Base-by-base conservation (phyloP, 1,139 yeast genomes). In the Groenewaldozyma auringiensis region DNA sequence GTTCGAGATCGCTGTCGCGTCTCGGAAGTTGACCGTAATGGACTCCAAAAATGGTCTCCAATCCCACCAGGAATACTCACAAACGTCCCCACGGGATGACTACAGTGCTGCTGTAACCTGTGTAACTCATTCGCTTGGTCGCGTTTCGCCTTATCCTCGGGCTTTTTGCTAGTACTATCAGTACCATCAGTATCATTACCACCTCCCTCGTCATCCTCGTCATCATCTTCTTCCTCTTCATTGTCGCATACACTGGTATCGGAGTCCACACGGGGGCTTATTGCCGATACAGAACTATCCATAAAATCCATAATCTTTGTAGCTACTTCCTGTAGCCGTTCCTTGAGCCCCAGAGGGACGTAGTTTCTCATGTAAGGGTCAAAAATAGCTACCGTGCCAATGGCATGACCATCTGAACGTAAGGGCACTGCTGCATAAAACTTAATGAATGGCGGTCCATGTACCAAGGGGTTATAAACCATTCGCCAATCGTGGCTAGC, bases 401-500 rank as follows among this genome's bases (percentile, higher is more conserved):
- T 70, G 0, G 68, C 66, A 17, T 69, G 66, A 2, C 70, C 69
- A 16, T 66, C 60, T 1, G 65, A 58, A 2, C 68, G 47, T 37
- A 81, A 57, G 0, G 84, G 85, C 3, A 79, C 83, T 0, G 83
- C 86, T 41, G 79, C 73, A 57, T 81, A 83, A 54, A 80, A 80
- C 47, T 65, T 68, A 42, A 81, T 74, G 50, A 67, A 66, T 0
- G 89, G 87, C 1, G 72, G 67, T 0, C 83, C 81, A 34, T 70
- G 74, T 1, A 82, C 83, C 45, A 81, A 67, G 0, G 88, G 88
- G 53, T 78, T 81, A 40, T 67, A 65, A 6, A 63, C 55, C 3
- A 80, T 75, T 59, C 89, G 67, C 89, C 92, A 83, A 58, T 83
- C 92, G 36, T 68, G 65, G 3, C 77, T 61, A 1, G 87, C 80